Evolutionary conservation across 1,139 yeast genomes (phyloP).

Genomic region (Kurtzmaniella quercitrusa): DNA sequence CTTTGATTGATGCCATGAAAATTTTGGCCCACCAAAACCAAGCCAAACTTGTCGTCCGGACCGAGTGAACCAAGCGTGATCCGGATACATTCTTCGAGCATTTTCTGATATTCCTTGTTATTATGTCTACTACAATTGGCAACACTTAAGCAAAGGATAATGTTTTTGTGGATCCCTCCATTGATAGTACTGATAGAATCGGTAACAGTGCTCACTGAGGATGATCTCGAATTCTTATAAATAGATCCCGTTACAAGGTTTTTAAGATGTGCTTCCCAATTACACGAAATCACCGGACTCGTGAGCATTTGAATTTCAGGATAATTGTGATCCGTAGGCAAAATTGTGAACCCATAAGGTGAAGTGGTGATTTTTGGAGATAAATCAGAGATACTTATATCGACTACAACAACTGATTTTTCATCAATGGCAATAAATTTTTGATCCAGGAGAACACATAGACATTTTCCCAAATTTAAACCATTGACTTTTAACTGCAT

Average conservation of each 20-base stretch:
- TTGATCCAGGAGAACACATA: not conserved
- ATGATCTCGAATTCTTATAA: not conserved
- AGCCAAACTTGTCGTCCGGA: conserved; percentile 48
- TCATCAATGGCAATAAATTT: not conserved
- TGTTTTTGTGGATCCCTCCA: not conserved
- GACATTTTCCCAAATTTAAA: not conserved
- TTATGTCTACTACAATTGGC: not conserved
- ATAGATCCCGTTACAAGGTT: not conserved
- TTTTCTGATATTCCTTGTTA: not conserved
- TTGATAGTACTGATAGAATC: not conserved
- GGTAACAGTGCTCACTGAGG: not conserved
- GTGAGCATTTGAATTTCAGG: conserved; percentile 1
- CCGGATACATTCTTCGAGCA: not conserved
- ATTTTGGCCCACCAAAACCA: conserved; percentile 47
- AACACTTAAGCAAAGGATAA: not conserved
- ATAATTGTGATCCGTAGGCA: not conserved
- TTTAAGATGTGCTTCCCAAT: not conserved
- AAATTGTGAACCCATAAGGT: not conserved
- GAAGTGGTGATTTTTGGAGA: not conserved
- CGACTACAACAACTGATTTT: not conserved
- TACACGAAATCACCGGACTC: not conserved
- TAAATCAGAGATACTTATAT: not conserved
- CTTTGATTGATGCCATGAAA: conserved; percentile 23
- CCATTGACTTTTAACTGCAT: not conserved
- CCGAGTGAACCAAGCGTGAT: conserved; percentile 19